These are phyloP conservation scores for Metarhizium sp. DNA, from an alignment of 2,329 filamentous ascomycete species.

Conservation along the genomic window DNA sequence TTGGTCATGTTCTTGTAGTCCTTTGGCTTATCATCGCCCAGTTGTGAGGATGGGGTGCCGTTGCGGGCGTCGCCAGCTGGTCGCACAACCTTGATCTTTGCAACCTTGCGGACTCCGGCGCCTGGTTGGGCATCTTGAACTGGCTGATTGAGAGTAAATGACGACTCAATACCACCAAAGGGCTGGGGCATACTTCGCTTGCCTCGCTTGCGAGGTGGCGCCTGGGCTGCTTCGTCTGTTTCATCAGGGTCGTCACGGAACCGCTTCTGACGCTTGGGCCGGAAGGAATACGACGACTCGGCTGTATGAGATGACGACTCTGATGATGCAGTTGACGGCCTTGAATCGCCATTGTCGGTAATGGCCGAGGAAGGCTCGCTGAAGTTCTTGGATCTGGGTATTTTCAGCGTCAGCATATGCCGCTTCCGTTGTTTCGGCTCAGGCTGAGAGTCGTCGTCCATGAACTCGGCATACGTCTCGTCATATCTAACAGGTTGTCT, in stretches of 20 bases:
- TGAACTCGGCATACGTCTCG: slow-evolving; percentile 5
- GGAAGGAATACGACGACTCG: slow-evolving; percentile 43
- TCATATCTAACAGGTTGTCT: slow-evolving; percentile 6
- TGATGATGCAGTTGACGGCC: slow-evolving; percentile 44
- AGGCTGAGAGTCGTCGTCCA: slow-evolving; percentile 12
- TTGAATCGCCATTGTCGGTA: slow-evolving; percentile 34
- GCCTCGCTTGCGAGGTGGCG: slow-evolving; percentile 28
- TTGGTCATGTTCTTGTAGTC: slow-evolving; percentile 54
- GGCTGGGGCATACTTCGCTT: slow-evolving; percentile 16
- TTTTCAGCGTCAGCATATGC: slow-evolving; percentile 27
- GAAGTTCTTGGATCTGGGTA: slow-evolving; percentile 31
- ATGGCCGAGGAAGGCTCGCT: slow-evolving; percentile 26
- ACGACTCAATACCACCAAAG: slow-evolving; percentile 6
- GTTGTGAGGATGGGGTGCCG: slow-evolving; percentile 17
- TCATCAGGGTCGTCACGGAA: slow-evolving; percentile 41
- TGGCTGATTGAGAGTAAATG: slow-evolving; percentile 10
- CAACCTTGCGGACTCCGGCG: slow-evolving; percentile 20
- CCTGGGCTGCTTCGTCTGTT: slow-evolving; percentile 24
- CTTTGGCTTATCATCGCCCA: slow-evolving; percentile 33
- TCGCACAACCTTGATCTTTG: slow-evolving; percentile 30
- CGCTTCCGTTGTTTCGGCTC: slow-evolving; percentile 20
- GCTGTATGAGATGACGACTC: slow-evolving; percentile 38
- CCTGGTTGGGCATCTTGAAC: slow-evolving; percentile 13
- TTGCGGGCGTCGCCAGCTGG: slow-evolving; percentile 18
- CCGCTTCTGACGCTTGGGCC: slow-evolving; percentile 45